Evolutionary conservation across 345 rosid genomes (phyloP), one percentile per base, ranked within the genome.

Genomic region (Populus alba): DNA sequence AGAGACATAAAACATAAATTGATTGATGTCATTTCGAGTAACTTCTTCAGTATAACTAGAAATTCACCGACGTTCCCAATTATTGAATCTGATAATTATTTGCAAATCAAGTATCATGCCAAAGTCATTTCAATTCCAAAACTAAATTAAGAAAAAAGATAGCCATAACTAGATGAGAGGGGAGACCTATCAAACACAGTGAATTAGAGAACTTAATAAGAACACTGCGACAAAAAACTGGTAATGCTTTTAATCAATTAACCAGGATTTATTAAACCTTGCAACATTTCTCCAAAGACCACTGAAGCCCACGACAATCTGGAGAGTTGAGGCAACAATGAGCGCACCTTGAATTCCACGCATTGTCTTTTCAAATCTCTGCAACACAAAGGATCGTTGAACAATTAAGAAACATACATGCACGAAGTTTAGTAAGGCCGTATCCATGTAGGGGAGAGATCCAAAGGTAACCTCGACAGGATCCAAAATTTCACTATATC

Each of bases 281-380:
- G 91, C 91, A 81, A 93, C 97, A 84, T 96, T 96, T 35, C 99
- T 89, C 99, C 99, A 96, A 43, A 96, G 94, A 57, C 99, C 99
- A 59, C 99, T 96, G 86, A 96, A 96, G 71, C 99, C 99, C 67
- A 93, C 49, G 7, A 96, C 90, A 57, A 96, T 91, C 79, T 96
- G 99, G 29, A 96, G 91, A 79, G 93, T 87, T n/a, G 99, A 96
- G 76, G 97, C 94, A 79, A 96, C 97, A 66, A 96, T 93, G 66
- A 96, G 92, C 6, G 98, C 88, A 15, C 99, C 99, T 70, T 96
- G 99, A 45, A 86, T 88, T 72, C 95, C 98, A 41, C 93, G 87
- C 98, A 96, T 96, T 80, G 90, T 96, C 89, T 75, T 91, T 87
- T 90, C 87, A 77, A 96, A 96, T 81, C 88, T 93, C 99, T 93